phyloP scores from a whole-genome alignment of 1,284 basidiomycete genomes.

The Stygiomarasmius scandens region DNA sequence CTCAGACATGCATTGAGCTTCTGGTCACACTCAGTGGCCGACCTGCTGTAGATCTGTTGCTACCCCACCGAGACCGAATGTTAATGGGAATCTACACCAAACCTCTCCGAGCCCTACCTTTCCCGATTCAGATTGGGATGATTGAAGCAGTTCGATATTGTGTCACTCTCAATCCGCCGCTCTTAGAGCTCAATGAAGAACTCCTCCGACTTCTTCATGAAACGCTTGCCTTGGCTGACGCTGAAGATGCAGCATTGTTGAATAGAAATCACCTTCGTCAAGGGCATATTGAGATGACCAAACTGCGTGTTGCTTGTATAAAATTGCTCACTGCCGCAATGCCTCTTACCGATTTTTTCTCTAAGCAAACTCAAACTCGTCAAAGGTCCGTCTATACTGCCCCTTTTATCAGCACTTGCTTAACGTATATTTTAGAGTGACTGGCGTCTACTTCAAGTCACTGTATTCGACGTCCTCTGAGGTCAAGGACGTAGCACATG shows the following conservation, averaged over 20 bases:
- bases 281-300: constrained; percentile 82
- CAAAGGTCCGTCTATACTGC: constrained; percentile 63
- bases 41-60: constrained; percentile 78
- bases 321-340: constrained; percentile 93
- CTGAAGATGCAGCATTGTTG: constrained; percentile 86
- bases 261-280: constrained; percentile 79
- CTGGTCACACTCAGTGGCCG: constrained; percentile 78
- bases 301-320: constrained; percentile 95
- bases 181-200: constrained; percentile 91
- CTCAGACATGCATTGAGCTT: constrained; percentile 82
- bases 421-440: constrained; percentile 61
- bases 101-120: constrained; percentile 94
- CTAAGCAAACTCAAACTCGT: constrained; percentile 79
- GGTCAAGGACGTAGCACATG: constrained; percentile 95
- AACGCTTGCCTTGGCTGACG: constrained; percentile 93
- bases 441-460: constrained; percentile 97
- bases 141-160: constrained; percentile 97
- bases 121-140: constrained; percentile 97
- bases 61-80: constrained; percentile 87
- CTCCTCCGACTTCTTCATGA: constrained; percentile 92
- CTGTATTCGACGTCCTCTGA: constrained; percentile 93
- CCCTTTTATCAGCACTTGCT: not conserved
- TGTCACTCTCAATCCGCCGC: constrained; percentile 80
- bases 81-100: constrained; percentile 93
- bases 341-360: constrained; percentile 92